Evolutionary conservation across 2,329 filamentous ascomycete species (phyloP), one percentile per base, ranked within the genome.

Genomic region (Trichoderma asperellum): DNA sequence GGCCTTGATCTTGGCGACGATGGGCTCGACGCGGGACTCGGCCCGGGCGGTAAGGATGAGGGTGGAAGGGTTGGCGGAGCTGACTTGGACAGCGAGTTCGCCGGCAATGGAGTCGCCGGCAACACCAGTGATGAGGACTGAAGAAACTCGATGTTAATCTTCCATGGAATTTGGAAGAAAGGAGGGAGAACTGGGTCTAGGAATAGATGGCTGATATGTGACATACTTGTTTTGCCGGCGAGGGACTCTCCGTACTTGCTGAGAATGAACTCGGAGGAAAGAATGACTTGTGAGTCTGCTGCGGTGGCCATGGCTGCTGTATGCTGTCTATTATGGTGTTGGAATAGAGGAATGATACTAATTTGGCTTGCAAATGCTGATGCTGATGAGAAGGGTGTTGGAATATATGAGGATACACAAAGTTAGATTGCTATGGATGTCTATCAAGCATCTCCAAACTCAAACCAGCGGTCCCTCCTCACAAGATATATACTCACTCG

Each of bases 21-120:
- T 35, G 47, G 64, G 64, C 34, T 60, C 55, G 43, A 68, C 43
- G 64, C 64, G 64, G 56, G 56, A 53, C 21, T 37, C 55, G 29
- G 64, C 16, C 16, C 64, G 64, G 35, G 55, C 64, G 14, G 67
- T 61, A 1, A 70, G 59, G 37, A 71, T 62, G 55, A 71, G 56
- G 16, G 68, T 60, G 18, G 59, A 34, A 4, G 70, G 69, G 62
- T 69, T 71, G 34, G 56, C 65, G 16, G 59, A 27, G 69, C 56
- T 70, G 29, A 71, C 59, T 27, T 69, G 69, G 27, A 69, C 49
- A 27, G 70, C 70, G 14, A 72, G 69, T 52, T 71, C 69, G 24
- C 69, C 69, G 21, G 69, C 71, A 29, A 70, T 68, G 37, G 69
- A 70, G 27, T 68, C 55, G 5, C 59, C 34, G 11, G 65, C 53